Base-by-base conservation (phyloP, 495 filamentous ascomycete genomes). In the Penicillium atrosanguineum region DNA sequence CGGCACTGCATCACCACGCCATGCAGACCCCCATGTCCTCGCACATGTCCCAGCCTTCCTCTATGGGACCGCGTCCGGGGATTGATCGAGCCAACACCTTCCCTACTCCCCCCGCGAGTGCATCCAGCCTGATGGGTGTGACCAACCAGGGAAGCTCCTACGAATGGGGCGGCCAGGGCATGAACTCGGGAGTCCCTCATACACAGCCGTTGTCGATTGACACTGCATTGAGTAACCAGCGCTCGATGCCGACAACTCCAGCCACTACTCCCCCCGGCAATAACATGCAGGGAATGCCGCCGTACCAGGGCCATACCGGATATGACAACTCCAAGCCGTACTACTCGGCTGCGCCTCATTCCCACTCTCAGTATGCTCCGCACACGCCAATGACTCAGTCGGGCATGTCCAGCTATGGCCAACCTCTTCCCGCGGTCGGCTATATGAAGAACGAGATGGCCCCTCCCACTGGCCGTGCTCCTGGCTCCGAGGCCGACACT, bases 361-460 rank as follows among this genome's bases (percentile, higher is more conserved):
- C 87, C 41, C 86, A 90, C 54, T 73, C 79, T 3, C 82, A 86
- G 15, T 96, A 95, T 59, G 72, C 82, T 8, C 74, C 85, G 11
- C 80, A 87, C 12, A 79, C 81, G 14, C 81, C 82, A 16, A 73
- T 83, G 46, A 76, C 79, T 7, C 81, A 84, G 25, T 84, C 85
- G 44, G 83, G 83, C n/a, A 85, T 93, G 71, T 76, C 82, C 42
- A 75, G 86, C 4, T 95, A 92, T 64, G 76, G 80, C 1, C 80
- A 80, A 40, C 68, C 77, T 6, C 52, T 84, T 25, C 73, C 76
- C 40, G 63, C 77, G n/a, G 80, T 68, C 53, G 73, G 76, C n/a
- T 95, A 96, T 61, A 76, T 91, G 56, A 96, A 93, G 73, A 88
- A 73, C 60, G 92, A 96, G 46, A 97, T 97, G 91, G 91, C 87